A percentile compares a stretch with the other conserved stretches of the same genome.
Evolutionary conservation across 1,139 yeast genomes (phyloP).

Genomic region (Scheffersomyces lignicola): DNA sequence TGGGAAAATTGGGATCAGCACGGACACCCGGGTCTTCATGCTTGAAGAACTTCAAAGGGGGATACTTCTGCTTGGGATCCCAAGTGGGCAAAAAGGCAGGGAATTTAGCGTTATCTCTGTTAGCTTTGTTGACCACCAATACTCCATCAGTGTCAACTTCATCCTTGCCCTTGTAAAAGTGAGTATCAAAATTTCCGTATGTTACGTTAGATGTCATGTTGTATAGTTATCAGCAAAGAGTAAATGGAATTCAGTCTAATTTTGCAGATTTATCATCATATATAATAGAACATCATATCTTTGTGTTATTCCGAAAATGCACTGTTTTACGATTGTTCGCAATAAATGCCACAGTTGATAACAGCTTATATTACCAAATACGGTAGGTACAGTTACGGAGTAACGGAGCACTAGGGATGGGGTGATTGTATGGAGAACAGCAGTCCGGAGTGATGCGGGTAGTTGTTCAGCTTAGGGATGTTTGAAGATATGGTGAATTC

Average conservation of each 20-base stretch:
- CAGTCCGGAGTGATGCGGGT: no score
- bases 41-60: slow-evolving; percentile 49
- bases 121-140: slow-evolving; percentile 25
- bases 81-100: slow-evolving; percentile 56
- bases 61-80: slow-evolving; percentile 45
- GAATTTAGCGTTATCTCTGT: slow-evolving; percentile 27
- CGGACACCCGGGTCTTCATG: slow-evolving; percentile 53
- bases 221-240: not conserved
- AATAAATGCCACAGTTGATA: not conserved
- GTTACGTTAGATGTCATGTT: slow-evolving; percentile 1
- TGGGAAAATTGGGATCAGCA: slow-evolving; percentile 29
- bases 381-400: slow-evolving; percentile 1
- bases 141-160: slow-evolving; percentile 40
- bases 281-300: not conserved
- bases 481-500: no score
- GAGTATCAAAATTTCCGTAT: slow-evolving; percentile 41
- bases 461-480: no score
- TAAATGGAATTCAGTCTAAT: not conserved
- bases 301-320: not conserved
- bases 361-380: not conserved
- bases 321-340: not conserved
- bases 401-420: no score
- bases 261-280: not conserved
- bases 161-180: slow-evolving; percentile 38
- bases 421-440: no score